Evolutionary conservation across 768 basidiomycete genomes (phyloP).

Genomic region (Boletus rufocinnamomeus): DNA sequence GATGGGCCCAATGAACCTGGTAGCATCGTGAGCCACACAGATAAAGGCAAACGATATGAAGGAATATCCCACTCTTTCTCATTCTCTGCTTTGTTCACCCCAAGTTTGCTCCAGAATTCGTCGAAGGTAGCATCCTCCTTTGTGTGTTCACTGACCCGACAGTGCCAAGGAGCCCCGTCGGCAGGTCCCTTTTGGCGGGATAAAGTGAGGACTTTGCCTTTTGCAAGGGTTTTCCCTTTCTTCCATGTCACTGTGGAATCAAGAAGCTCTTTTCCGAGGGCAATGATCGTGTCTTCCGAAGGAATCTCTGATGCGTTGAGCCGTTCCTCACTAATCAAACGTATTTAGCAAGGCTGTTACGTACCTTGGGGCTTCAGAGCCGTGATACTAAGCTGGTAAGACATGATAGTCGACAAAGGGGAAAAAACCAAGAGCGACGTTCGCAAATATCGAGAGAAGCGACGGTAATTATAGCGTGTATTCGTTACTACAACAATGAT

Average conservation of each 20-base stretch:
- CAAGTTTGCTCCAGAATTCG: conserved; percentile 69
- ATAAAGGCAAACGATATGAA: background rate
- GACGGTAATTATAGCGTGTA: conserved; percentile 20
- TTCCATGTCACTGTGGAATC: conserved; percentile 64
- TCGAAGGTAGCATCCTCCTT: conserved; percentile 71
- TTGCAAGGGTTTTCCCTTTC: conserved; percentile 61
- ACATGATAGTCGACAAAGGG: conserved; percentile 23
- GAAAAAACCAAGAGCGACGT: background rate
- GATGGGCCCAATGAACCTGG: conserved; percentile 66
- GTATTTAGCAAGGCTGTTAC: background rate
- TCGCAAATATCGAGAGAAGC: background rate
- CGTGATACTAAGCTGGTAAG: conserved; percentile 42
- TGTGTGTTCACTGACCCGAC: conserved; percentile 65
- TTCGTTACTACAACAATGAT: conserved; percentile 21
- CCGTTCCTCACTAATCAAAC: background rate
- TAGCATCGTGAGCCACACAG: background rate
- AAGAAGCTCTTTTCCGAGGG: conserved; percentile 55
- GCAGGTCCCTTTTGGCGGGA: conserved; percentile 51
- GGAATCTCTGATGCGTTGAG: conserved; percentile 52
- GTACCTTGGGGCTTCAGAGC: conserved; percentile 44
- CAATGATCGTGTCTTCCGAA: conserved; percentile 55
- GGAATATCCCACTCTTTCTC: conserved; percentile 59
- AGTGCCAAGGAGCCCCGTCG: conserved; percentile 68
- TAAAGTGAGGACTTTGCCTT: conserved; percentile 55
- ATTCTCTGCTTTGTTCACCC: conserved; percentile 62